phyloP scores from a whole-genome alignment of 2,329 filamentous ascomycete genomes.

The Parastagonospora avenae region DNA sequence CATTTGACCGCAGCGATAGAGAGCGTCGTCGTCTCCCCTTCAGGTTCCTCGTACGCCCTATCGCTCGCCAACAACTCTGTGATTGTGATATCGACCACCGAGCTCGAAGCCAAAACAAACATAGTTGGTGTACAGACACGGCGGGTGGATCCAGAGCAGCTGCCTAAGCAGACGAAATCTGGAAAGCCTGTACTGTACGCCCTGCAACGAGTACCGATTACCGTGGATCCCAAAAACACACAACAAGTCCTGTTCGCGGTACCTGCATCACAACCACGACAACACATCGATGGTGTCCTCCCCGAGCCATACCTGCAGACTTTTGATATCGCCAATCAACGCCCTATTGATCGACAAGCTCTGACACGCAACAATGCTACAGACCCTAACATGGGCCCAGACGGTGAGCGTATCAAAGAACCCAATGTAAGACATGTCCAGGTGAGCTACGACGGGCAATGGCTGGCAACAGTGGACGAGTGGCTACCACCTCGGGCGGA shows the following conservation, averaged over 20 bases:
- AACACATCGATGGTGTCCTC: constrained; percentile 29
- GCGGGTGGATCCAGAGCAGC: constrained; percentile 34
- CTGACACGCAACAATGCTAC: constrained; percentile 87
- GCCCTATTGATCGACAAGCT: constrained; percentile 83
- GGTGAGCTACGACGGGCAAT: constrained; percentile 79
- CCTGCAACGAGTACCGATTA: constrained; percentile 42
- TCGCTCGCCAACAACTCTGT: constrained; percentile 90
- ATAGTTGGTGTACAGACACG: constrained; percentile 77
- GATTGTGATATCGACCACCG: constrained; percentile 87
- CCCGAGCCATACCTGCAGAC: constrained; percentile 74
- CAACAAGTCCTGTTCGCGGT: constrained; percentile 54
- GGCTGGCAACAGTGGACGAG: constrained; percentile 90
- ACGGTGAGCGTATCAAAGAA: constrained; percentile 73
- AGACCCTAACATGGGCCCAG: constrained; percentile 74
- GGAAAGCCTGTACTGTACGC: constrained; percentile 23
- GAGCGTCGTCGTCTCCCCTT: constrained; percentile 79
- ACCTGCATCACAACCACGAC: constrained; percentile 57
- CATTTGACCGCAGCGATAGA: constrained; percentile 86
- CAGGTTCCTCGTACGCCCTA: constrained; percentile 80
- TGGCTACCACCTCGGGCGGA: constrained; percentile 80
- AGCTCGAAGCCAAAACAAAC: constrained; percentile 82
- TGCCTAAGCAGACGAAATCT: constrained; percentile 25
- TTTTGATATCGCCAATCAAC: constrained; percentile 80
- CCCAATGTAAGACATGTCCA: constrained; percentile 77
- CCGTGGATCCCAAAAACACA: constrained; percentile 48